These are phyloP conservation scores for Exophiala alcalophila DNA, from an alignment of 2,329 filamentous ascomycete genomes.

Conservation along the genomic window DNA sequence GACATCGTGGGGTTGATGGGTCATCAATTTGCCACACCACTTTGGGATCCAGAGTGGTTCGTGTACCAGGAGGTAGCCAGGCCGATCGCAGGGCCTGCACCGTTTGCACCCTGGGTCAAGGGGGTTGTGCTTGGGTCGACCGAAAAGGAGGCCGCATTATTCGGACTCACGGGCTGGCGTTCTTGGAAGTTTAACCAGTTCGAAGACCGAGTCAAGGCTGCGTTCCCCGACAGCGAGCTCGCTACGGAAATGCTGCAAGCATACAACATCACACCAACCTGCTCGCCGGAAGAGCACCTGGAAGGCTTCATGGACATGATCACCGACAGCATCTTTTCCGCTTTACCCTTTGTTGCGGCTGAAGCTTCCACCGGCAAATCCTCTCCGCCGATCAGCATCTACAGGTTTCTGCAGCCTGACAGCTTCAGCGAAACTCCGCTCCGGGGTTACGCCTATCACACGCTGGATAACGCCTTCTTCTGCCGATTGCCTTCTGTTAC, in stretches of 20 bases:
- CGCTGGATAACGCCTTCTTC: constrained; percentile 18
- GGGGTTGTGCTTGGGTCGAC: constrained; percentile 13
- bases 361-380: constrained; percentile 2
- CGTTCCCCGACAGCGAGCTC: constrained; percentile 5
- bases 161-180: constrained; percentile 9
- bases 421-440: constrained; percentile 11
- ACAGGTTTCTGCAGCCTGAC: constrained; percentile 17
- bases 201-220: constrained; percentile 6
- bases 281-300: constrained; percentile 7
- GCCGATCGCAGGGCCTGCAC: constrained; percentile 15
- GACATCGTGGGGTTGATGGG: constrained; percentile 8
- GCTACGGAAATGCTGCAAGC: constrained; percentile 10
- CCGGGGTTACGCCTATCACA: constrained; percentile 15
- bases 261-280: constrained; percentile 9
- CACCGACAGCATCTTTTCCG: constrained; percentile 16
- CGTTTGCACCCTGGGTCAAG: constrained; percentile 18
- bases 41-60: constrained; percentile 18
- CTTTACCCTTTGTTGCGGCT: constrained; percentile 11
- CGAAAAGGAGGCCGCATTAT: constrained; percentile 13
- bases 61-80: constrained; percentile 15
- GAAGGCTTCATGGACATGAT: constrained; percentile 14
- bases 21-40: constrained; percentile 9
- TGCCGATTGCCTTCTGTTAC: constrained; percentile 17
- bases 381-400: constrained; percentile 13
- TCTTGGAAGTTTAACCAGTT: constrained; percentile 11